Base-by-base conservation (phyloP, 169 alveolate species). In the Plasmodium relictum region DNA sequence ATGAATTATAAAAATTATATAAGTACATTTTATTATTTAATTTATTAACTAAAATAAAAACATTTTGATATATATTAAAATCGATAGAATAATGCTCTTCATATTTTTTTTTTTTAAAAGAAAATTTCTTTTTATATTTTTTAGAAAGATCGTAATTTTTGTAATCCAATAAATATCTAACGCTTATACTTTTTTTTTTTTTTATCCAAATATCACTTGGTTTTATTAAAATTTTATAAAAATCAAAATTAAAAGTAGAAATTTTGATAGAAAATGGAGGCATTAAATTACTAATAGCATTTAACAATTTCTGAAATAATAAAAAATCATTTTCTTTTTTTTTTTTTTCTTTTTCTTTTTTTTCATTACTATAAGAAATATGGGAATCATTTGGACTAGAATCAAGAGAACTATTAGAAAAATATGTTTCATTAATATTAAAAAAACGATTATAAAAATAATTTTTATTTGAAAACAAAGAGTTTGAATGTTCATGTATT, bases 151-250 rank as follows among this genome's bases (percentile, higher is more conserved):
- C 56, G 41, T 12, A 41, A 20, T 45, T 65, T 71, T 22, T 86
- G 20, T 86, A 86, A 9, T 86, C 88, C 10, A 86, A 52, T 26
- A 71, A 22, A 52, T 86, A 86, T 22, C 92, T 54, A 18, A 86
- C 88, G 20, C 88, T 72, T 16, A 86, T 39, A 22, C 92, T 86
- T 44, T 86, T 86, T 72, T 52, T 39, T 58, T 86, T 86, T 39
- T 86, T 86, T 3, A 86, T 61, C 92, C 92, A 86, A 24, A 86
- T 86, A 48, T 86, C 92, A 61, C 70, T 86, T 9, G 92, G 88
- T 39, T 86, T 86, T 7, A 86, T 72, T 18, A 18, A 31, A 6
- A 86, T 31, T 86, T 59, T 71, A 66, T 86, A 86, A 12, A 86
- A 16, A 9, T 86, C 92, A 1, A 41, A 24, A 59, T 86, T 71